Conservation (phyloP, 1,284 basidiomycete genomes). For the Athelia psychrophila region DNA sequence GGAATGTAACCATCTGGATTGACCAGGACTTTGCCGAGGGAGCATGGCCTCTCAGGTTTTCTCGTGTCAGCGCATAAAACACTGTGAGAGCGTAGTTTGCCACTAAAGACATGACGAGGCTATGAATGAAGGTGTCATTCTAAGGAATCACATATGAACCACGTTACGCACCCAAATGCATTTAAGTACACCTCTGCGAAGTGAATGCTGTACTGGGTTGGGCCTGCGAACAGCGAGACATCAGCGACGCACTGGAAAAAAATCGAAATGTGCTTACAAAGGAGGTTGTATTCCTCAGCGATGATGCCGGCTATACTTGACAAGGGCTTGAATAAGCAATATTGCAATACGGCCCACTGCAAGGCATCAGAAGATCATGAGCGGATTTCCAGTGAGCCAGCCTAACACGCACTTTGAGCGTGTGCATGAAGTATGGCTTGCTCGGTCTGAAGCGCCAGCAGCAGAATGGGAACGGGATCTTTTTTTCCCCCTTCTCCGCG, state of each 20-base stretch:
- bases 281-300: slow-evolving; percentile 60
- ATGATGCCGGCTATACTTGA: slow-evolving; percentile 78
- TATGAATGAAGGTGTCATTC: too few relatives aligned
- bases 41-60: slow-evolving; percentile 70
- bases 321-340: slow-evolving; percentile 64
- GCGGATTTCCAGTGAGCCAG: background rate
- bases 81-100: slow-evolving; percentile 78
- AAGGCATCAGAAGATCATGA: too few relatives aligned
- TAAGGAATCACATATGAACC: slow-evolving; percentile 66
- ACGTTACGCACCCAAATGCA: slow-evolving; percentile 43
- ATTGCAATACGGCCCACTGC: slow-evolving; percentile 81
- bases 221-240: background rate
- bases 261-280: slow-evolving; percentile 57
- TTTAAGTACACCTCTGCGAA: slow-evolving; percentile 75
- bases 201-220: slow-evolving; percentile 35
- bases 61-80: slow-evolving; percentile 80
- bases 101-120: slow-evolving; percentile 22
- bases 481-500: slow-evolving; percentile 74
- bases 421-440: slow-evolving; percentile 89
- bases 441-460: slow-evolving; percentile 78
- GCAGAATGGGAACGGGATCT: slow-evolving; percentile 74
- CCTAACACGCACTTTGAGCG: slow-evolving; percentile 49
- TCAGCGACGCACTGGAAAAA: slow-evolving; percentile 26
- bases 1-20: slow-evolving; percentile 86
- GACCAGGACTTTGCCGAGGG: slow-evolving; percentile 84